These are phyloP conservation scores for Penicillium paneum DNA, from an alignment of 2,329 filamentous ascomycete species.

Conservation along the genomic window DNA sequence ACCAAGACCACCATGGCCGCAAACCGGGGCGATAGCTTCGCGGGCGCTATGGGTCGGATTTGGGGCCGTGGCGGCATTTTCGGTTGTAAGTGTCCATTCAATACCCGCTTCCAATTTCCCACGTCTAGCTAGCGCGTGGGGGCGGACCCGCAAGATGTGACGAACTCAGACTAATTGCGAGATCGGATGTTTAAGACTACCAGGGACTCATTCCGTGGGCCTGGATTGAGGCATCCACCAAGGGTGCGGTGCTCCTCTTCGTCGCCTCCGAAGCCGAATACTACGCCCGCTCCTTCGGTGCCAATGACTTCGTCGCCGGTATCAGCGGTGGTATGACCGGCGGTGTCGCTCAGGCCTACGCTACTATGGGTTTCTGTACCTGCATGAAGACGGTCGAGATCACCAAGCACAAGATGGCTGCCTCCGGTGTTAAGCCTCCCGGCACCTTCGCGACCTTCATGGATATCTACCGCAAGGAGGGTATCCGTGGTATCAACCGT, in stretches of 20 bases:
- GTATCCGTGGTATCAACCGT: conserved; percentile 93
- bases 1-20: conserved; percentile 99
- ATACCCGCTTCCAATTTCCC: conserved; percentile 11
- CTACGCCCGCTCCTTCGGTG: conserved; percentile 79
- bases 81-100: conserved; percentile 67
- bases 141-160: conserved; percentile 15
- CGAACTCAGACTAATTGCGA: conserved; percentile 13
- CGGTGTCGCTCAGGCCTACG: conserved; percentile 96
- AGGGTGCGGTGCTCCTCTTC: conserved; percentile 97
- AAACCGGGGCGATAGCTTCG: conserved; percentile 85
- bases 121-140: conserved; percentile 14
- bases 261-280: conserved; percentile 98
- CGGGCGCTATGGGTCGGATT: conserved; percentile 75
- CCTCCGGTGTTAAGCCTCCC: conserved; percentile 76
- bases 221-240: conserved; percentile 99
- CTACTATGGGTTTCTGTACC: conserved; percentile 99
- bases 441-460: conserved; percentile 94
- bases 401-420: conserved; percentile 93
- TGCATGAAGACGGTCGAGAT: conserved; percentile 99
- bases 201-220: conserved; percentile 99
- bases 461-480: conserved; percentile 93
- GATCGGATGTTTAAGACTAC: conserved; percentile 69
- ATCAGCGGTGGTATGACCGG: conserved; percentile 89
- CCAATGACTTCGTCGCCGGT: conserved; percentile 80
- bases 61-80: conserved; percentile 91